phyloP scores from a whole-genome alignment of 2,329 filamentous ascomycete genomes.

The Chaetomiaceae sp. region DNA sequence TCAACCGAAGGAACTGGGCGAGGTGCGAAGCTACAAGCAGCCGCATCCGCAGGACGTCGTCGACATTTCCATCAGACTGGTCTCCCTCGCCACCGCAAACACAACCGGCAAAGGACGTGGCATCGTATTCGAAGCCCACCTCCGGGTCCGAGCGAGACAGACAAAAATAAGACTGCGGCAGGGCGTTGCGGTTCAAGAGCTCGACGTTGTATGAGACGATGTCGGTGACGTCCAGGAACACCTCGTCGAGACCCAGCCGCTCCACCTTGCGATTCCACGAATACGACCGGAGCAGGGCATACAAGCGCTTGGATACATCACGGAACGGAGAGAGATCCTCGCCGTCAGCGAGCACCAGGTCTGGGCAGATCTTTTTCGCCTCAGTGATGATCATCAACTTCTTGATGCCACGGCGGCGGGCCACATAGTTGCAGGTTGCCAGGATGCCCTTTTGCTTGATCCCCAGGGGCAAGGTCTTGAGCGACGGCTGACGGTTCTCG shows the following conservation, averaged over 20 bases:
- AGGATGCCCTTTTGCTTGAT: constrained; percentile 92
- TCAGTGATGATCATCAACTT: constrained; percentile 86
- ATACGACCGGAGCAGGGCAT: constrained; percentile 64
- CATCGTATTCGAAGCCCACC: constrained; percentile 74
- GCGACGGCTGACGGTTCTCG: constrained; percentile 69
- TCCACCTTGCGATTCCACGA: constrained; percentile 78
- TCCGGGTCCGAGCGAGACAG: constrained; percentile 69
- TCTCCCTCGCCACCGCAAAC: constrained; percentile 34
- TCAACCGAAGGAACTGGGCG: constrained; percentile 65
- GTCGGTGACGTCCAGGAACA: constrained; percentile 80
- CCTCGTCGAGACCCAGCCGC: constrained; percentile 85
- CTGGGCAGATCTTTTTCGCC: constrained; percentile 73
- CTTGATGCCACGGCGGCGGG: constrained; percentile 63
- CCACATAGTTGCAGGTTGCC: constrained; percentile 92
- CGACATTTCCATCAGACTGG: constrained; percentile 19
- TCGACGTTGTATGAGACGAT: constrained; percentile 76
- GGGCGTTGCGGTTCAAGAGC: constrained; percentile 61
- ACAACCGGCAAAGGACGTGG: constrained; percentile 61
- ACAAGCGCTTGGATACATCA: constrained; percentile 77
- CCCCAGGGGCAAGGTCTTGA: constrained; percentile 71
- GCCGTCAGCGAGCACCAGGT: constrained; percentile 78
- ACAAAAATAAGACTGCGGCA: constrained; percentile 72
- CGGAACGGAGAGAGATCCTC: constrained; percentile 84
- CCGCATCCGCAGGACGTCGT: constrained; percentile 46
- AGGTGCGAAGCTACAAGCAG: constrained; percentile 77